Conservation (phyloP, 768 basidiomycete genomes). For the Podaxis sp. region DNA sequence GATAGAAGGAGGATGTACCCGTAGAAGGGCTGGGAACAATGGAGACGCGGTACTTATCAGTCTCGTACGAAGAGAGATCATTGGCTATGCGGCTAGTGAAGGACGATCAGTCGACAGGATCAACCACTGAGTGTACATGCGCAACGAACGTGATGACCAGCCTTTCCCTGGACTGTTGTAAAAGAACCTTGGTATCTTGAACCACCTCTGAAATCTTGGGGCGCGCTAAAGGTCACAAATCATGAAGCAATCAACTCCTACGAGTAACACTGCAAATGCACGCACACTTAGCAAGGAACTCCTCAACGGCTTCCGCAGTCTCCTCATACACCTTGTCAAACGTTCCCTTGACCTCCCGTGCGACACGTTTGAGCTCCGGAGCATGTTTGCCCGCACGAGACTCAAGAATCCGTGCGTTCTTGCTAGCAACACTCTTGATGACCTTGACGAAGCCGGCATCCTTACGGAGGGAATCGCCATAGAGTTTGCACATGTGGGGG, state of each 20-base stretch:
- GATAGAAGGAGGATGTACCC: constrained; percentile 66
- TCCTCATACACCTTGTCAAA: constrained; percentile 96
- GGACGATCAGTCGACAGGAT: constrained; percentile 3
- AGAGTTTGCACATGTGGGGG: constrained; percentile 97
- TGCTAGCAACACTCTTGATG: constrained; percentile 89
- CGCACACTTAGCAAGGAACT: constrained; percentile 89
- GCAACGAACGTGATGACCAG: constrained; percentile 84
- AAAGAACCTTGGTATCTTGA: constrained; percentile 86
- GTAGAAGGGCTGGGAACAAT: constrained; percentile 49
- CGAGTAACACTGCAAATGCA: constrained; percentile 1
- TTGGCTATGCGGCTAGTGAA: constrained; percentile 69
- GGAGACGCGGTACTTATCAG: constrained; percentile 72
- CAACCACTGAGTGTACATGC: background rate
- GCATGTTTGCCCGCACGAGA: constrained; percentile 77
- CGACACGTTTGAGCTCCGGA: constrained; percentile 75
- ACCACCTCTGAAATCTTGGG: constrained; percentile 88
- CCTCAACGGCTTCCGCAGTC: constrained; percentile 90
- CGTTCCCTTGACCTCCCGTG: constrained; percentile 88
- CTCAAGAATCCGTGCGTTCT: constrained; percentile 76
- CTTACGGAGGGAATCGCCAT: constrained; percentile 89
- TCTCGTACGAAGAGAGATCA: constrained; percentile 79
- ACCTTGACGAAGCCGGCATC: constrained; percentile 98
- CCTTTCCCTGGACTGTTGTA: constrained; percentile 88
- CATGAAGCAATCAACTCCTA: constrained; percentile 14
- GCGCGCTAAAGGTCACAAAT: constrained; percentile 52